A percentile compares a stretch with the other conserved stretches of the same genome.
Evolutionary conservation across 2,329 filamentous ascomycete genomes (phyloP).

Genomic region (Claviceps humidiphila): DNA sequence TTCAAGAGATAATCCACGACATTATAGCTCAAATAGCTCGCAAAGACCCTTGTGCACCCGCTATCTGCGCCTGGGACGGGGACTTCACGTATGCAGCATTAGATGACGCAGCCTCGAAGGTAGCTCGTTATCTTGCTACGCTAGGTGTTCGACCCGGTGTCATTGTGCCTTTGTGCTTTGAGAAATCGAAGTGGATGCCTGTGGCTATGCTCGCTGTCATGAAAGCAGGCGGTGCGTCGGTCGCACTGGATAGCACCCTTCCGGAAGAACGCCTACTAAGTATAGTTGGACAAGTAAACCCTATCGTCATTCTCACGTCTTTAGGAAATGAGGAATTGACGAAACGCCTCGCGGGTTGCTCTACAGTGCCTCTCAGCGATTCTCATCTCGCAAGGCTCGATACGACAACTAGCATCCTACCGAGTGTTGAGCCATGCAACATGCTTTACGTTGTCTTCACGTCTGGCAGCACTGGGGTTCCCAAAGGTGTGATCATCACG

Average conservation of each 20-base stretch:
- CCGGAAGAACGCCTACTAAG: constrained; percentile 5
- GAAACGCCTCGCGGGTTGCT: background rate
- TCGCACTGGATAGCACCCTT: constrained; percentile 7
- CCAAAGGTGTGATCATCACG: constrained; percentile 11
- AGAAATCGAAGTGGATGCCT: constrained; percentile 20
- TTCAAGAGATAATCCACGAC: background rate
- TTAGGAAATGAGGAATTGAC: background rate
- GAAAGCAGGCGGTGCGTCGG: constrained; percentile 17
- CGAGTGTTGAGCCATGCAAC: background rate
- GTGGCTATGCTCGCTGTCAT: constrained; percentile 20
- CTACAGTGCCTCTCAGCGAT: background rate
- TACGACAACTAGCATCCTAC: background rate
- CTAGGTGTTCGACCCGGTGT: constrained; percentile 12
- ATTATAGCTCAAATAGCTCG: background rate
- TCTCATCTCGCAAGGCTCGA: background rate
- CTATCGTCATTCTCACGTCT: constrained; percentile 3
- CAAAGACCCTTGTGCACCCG: background rate
- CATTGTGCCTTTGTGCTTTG: constrained; percentile 20
- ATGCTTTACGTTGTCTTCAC: constrained; percentile 9
- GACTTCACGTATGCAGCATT: constrained; percentile 13
- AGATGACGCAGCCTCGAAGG: constrained; percentile 4
- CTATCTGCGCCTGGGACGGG: constrained; percentile 15
- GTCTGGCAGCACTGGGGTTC: constrained; percentile 12
- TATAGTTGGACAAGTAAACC: background rate
- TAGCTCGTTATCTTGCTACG: constrained; percentile 5